Evolutionary conservation across 2,329 filamentous ascomycete genomes (phyloP).

Genomic region (Sphaerulina musiva): DNA sequence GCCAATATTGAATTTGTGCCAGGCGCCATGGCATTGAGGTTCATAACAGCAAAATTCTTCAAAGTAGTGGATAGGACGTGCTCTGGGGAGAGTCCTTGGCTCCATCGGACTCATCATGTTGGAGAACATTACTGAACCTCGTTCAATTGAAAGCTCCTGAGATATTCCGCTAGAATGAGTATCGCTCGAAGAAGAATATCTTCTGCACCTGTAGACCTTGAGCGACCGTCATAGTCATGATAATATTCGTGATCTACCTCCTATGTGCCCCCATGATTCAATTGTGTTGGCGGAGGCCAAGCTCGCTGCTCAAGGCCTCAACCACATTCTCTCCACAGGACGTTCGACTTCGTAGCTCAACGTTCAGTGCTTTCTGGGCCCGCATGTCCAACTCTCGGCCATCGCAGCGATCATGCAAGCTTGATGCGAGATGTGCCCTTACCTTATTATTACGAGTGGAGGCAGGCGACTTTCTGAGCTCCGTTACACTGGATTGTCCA

Average conservation of each 20-base stretch:
- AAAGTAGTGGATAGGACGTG: no score
- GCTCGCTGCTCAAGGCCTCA: conserved; percentile 20
- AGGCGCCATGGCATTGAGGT: background rate
- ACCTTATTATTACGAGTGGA: background rate
- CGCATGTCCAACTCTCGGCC: conserved; percentile 16
- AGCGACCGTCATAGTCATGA: background rate
- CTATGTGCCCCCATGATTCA: background rate
- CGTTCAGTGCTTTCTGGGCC: conserved; percentile 18
- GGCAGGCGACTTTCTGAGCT: background rate
- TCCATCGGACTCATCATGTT: conserved; percentile 20
- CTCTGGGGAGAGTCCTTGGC: no score
- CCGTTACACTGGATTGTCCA: background rate
- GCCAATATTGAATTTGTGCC: background rate
- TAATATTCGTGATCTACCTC: background rate
- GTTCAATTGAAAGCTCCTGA: conserved; percentile 29
- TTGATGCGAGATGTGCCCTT: conserved; percentile 15
- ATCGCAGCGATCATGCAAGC: conserved; percentile 26
- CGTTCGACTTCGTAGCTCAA: conserved; percentile 19
- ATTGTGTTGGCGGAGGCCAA: background rate
- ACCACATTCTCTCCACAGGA: conserved; percentile 20
- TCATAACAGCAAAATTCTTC: background rate
- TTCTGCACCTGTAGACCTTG: background rate
- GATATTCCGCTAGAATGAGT: conserved; percentile 28
- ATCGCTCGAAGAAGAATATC: conserved; percentile 6
- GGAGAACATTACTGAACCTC: conserved; percentile 32